These are phyloP conservation scores for Kwoniella sp. DNA, from an alignment of 768 basidiomycete species.

Conservation along the genomic window DNA sequence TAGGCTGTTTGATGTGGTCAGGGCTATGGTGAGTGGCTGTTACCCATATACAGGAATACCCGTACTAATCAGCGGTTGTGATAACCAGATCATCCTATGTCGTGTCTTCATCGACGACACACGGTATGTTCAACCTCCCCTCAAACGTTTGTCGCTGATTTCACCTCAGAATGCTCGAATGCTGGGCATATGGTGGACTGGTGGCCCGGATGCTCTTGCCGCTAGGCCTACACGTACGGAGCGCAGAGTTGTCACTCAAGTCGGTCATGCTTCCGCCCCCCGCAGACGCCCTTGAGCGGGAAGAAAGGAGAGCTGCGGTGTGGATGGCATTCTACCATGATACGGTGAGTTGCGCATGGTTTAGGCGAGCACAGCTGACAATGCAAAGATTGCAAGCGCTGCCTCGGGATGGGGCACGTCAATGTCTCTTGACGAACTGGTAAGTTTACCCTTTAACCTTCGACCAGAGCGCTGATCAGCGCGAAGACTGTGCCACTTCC, in stretches of 20 bases:
- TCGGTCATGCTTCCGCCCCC: slow-evolving; percentile 43
- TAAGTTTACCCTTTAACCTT: slow-evolving; percentile 5
- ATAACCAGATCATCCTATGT: slow-evolving; percentile 28
- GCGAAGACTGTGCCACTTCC: slow-evolving; percentile 33
- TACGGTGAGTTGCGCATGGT: slow-evolving; percentile 14
- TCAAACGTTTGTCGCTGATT: not conserved
- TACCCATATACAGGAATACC: too few species aligned
- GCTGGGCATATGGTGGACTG: slow-evolving; percentile 42
- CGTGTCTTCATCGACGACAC: slow-evolving; percentile 43
- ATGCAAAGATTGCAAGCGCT: slow-evolving; percentile 24
- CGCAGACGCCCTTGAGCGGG: slow-evolving; percentile 41
- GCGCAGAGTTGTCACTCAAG: slow-evolving; percentile 39
- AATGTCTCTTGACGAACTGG: slow-evolving; percentile 44
- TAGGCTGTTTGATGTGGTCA: slow-evolving; percentile 41
- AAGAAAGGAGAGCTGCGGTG: slow-evolving; percentile 41
- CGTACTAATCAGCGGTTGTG: too few species aligned
- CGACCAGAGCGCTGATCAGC: not conserved
- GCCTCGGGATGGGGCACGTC: slow-evolving; percentile 46
- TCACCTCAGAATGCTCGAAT: slow-evolving; percentile 36
- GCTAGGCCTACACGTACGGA: slow-evolving; percentile 39
- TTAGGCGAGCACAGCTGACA: not conserved
- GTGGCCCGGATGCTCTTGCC: slow-evolving; percentile 43
- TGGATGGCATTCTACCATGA: slow-evolving; percentile 49
- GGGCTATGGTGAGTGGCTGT: slow-evolving; percentile 36
- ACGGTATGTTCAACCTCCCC: slow-evolving; percentile 1